Base-by-base conservation (phyloP, 2,329 filamentous ascomycete genomes). In the Colletotrichum melonis region DNA sequence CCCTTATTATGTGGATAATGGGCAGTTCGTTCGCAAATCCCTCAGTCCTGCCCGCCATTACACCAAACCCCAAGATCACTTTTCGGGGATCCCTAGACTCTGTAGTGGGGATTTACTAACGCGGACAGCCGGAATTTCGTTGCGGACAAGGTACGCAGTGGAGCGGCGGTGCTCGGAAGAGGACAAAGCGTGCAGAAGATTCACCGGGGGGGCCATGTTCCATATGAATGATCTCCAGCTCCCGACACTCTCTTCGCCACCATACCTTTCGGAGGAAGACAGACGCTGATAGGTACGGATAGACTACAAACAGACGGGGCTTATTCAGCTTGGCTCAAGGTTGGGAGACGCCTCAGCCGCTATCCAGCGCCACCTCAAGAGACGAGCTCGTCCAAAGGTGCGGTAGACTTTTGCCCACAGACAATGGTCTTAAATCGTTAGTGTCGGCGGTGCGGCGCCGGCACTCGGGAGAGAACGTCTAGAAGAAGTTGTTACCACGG, bases 1-100 rank as follows among this genome's bases (percentile, higher is more conserved):
- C 58, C 66, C 42, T 69, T 69, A 63, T 63, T 63, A 30, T 69
- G 66, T 69, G 66, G 66, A 69, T 69, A 68, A 55, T 1, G 12
- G 24, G 52, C n/a, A 57, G 55, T 32, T 57, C 0, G 5, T 22
- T 42, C 22, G 57, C 65, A 63, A 46, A 63, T 69, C 49, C 57
- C 66, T 69, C 49, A 63, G 5, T 22, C 32, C 42, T n/a, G 8
- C 26, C 19, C 19, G 9, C 42, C 8, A 22, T n/a, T n/a, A 8
- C 26, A 38, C 26, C 38, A n/a, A 49, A 7, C 12, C 8, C 42
- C 64, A 38, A 38, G 42, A 49, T 28, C n/a, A 14, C 32, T 6
- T n/a, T 28, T 63, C 24, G 28, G 55, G 56, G 42, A 60, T 57
- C 56, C 56, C 65, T 67, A 22, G 52, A 28, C 35, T 62, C 46